Evolutionary conservation across 495 filamentous ascomycete species (phyloP).

Genomic region (Trichoderma gamsii): DNA sequence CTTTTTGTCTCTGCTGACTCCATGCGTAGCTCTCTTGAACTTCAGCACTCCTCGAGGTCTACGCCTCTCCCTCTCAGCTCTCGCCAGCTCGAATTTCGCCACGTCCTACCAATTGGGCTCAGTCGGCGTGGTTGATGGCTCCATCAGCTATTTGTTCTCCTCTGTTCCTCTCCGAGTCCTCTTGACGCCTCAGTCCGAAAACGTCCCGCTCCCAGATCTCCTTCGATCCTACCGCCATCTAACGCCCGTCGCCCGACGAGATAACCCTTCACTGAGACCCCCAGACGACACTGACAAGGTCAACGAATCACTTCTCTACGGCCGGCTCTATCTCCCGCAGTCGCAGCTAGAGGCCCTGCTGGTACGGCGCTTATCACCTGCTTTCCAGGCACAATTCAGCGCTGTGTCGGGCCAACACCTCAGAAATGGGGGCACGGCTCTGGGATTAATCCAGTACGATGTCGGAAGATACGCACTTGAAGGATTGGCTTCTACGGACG

Average conservation of each 20-base stretch:
- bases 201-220: conserved; percentile 42
- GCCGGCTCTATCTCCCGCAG: conserved; percentile 77
- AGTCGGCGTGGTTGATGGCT: conserved; percentile 81
- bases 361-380: conserved; percentile 71
- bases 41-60: conserved; percentile 76
- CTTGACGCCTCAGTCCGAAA: conserved; percentile 38
- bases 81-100: conserved; percentile 84
- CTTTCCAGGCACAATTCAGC: conserved; percentile 69
- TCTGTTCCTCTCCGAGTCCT: conserved; percentile 60
- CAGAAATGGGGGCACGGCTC: conserved; percentile 65
- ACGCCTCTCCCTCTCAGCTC: conserved; percentile 78
- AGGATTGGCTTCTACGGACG: conserved; percentile 87
- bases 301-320: conserved; percentile 65
- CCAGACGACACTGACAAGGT: conserved; percentile 9
- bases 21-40: conserved; percentile 64
- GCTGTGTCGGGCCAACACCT: conserved; percentile 73
- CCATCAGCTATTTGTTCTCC: conserved; percentile 84
- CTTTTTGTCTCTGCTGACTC: background rate
- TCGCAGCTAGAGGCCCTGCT: conserved; percentile 85
- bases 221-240: conserved; percentile 40
- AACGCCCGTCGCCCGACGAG: conserved; percentile 28
- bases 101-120: conserved; percentile 84
- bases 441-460: conserved; percentile 83
- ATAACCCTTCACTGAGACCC: conserved; percentile 18
- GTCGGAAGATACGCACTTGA: conserved; percentile 83